Percentiles rank a stretch among this genome's conserved stretches.
phyloP scores from a whole-genome alignment of 371 early-diverging fungal species.

The Mortierella sp. region DNA sequence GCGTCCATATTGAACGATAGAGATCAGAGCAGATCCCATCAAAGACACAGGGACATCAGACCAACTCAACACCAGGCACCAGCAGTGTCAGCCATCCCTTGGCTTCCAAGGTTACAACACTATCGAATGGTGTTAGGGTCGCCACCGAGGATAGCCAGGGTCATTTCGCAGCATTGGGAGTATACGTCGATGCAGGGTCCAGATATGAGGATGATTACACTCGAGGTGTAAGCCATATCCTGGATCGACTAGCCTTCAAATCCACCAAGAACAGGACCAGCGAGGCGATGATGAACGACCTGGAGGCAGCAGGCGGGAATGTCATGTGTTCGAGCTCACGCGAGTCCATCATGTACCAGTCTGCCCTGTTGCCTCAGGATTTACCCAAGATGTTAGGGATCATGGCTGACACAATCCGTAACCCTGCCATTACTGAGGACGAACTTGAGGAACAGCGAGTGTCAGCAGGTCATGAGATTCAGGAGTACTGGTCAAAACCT shows the following conservation, averaged over 20 bases:
- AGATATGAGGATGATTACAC: slow-evolving; percentile 82
- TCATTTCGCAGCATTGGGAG: slow-evolving; percentile 90
- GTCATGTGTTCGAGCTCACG: slow-evolving; percentile 90
- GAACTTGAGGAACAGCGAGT: slow-evolving; percentile 89
- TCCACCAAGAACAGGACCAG: slow-evolving; percentile 75
- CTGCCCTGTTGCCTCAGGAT: slow-evolving; percentile 89
- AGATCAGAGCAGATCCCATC: slow-evolving; percentile 9
- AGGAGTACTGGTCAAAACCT: slow-evolving; percentile 85
- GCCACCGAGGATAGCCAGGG: slow-evolving; percentile 85
- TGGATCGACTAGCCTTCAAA: slow-evolving; percentile 95
- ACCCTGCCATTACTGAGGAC: slow-evolving; percentile 72
- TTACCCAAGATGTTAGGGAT: slow-evolving; percentile 75
- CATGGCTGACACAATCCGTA: slow-evolving; percentile 83
- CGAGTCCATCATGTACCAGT: slow-evolving; percentile 95
- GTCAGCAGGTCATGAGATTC: slow-evolving; percentile 86
- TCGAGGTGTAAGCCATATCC: slow-evolving; percentile 83
- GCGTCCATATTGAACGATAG: slow-evolving; percentile 6
- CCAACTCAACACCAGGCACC: not conserved
- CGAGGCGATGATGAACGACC: slow-evolving; percentile 76
- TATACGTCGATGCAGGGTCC: slow-evolving; percentile 92
- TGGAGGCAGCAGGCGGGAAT: slow-evolving; percentile 92
- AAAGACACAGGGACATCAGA: slow-evolving; percentile 15
- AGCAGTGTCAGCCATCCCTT: slow-evolving; percentile 9
- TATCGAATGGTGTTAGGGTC: slow-evolving; percentile 90
- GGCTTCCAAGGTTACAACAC: slow-evolving; percentile 69